phyloP scores from a whole-genome alignment of 2,329 filamentous ascomycete genomes.

The Cercospora beticola region DNA sequence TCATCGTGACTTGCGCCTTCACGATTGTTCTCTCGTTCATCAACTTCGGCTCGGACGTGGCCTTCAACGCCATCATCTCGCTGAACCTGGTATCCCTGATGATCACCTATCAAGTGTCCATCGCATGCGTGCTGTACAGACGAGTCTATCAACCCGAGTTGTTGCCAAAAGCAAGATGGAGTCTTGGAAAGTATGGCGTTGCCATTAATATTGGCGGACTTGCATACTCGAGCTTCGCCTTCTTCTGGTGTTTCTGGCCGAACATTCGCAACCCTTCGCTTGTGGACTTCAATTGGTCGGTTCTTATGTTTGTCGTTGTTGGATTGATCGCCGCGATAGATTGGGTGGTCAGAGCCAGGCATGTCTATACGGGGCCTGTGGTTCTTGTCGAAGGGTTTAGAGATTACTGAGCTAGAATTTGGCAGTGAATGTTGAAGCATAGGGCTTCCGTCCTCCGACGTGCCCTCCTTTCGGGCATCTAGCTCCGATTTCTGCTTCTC shows the following conservation, averaged over 20 bases:
- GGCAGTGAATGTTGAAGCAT: neutral
- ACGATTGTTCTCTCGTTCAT: constrained; percentile 31
- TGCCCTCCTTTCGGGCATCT: neutral
- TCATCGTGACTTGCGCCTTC: constrained; percentile 28
- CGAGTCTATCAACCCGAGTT: constrained; percentile 40
- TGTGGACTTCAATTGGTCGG: constrained; percentile 21
- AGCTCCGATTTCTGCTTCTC: neutral
- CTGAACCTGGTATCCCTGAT: constrained; percentile 42
- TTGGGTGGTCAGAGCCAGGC: constrained; percentile 22
- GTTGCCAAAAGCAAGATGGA: constrained; percentile 42
- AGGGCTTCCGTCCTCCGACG: neutral
- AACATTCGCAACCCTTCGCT: constrained; percentile 10
- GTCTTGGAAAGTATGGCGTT: constrained; percentile 41
- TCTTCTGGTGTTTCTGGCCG: constrained; percentile 48
- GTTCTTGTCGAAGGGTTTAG: constrained; percentile 21
- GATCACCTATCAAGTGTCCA: constrained; percentile 45
- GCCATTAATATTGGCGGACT: constrained; percentile 41
- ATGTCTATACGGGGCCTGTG: constrained; percentile 24
- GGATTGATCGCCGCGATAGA: constrained; percentile 23
- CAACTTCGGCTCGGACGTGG: constrained; percentile 30
- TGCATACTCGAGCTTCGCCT: constrained; percentile 39
- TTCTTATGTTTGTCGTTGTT: constrained; percentile 27
- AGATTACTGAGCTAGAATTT: constrained; percentile 4
- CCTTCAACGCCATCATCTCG: constrained; percentile 42
- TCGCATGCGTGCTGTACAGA: constrained; percentile 43